Conservation (phyloP, 176 grass and related monocot genomes). For the Oryza coarctata region DNA sequence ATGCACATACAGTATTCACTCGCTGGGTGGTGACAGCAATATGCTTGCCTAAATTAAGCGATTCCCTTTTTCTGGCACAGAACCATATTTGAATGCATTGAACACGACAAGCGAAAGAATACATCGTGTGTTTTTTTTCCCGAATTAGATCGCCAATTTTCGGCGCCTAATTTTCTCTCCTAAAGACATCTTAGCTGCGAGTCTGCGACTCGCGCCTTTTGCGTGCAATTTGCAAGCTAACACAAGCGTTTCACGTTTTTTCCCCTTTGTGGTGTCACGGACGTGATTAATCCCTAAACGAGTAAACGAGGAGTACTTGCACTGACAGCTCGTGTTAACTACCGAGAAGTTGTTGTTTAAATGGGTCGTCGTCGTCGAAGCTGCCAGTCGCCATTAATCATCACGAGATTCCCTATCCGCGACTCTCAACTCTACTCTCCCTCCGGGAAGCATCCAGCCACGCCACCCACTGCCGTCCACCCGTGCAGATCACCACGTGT, state of each 20-base stretch:
- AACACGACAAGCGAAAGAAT: neutral
- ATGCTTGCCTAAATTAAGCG: neutral
- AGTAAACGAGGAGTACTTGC: neutral
- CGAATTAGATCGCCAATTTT: neutral
- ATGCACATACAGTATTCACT: too few relatives aligned
- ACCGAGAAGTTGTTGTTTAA: neutral
- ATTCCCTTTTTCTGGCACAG: neutral
- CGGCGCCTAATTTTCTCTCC: neutral
- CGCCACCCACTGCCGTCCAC: conserved; percentile 16
- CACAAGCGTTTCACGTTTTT: neutral
- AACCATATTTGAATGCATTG: too few relatives aligned
- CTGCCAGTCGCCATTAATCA: conserved; percentile 1
- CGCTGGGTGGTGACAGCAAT: neutral
- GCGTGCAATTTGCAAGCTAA: neutral
- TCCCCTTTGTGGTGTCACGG: neutral
- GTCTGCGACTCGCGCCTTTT: neutral
- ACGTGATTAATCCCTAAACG: neutral
- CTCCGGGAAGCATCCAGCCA: neutral
- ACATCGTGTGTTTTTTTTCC: too few relatives aligned
- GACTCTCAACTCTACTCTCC: neutral
- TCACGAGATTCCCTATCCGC: neutral
- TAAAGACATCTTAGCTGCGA: too few relatives aligned
- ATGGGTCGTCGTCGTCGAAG: neutral
- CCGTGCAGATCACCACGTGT: neutral
- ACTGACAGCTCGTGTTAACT: neutral